Evolutionary conservation across 108 stramenopile species (phyloP), one percentile per base, ranked within the genome.

Genomic region (Ochromonas danica): DNA sequence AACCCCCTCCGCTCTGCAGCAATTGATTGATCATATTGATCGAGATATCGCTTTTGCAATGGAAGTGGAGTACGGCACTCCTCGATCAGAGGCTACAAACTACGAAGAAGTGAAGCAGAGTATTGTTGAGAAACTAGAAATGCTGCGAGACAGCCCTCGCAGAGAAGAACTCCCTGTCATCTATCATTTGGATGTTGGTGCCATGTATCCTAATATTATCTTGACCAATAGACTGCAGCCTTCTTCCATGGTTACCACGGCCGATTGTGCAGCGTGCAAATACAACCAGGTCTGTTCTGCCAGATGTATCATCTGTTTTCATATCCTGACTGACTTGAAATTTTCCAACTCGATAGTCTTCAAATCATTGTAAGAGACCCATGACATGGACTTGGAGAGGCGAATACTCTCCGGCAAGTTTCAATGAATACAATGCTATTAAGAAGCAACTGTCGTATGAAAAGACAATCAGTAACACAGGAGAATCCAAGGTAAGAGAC

Each of bases 191-290:
- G 98, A 98, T 83, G 98, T 99, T 1, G 96, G 94, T 41, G 98
- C 98, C 39, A 99, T 99, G 98, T 99, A 99, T 87, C 98, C 98
- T 65, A 99, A 99, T 88, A 99, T 99, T 80, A 99, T 99, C 82
- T 80, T 99, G 38, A 95, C 96, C 28, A 99, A 99, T 81, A 93
- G 98, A 6, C 86, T 99, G 61, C 98, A 99, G 88, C 96, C 96
- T 2, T 88, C 91, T 80, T 94, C 98, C 33, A 97, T 98, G 42
- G 97, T 97, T 25, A 87, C 95, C 81, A 93, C 95, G 81, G 90
- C 92, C 33, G 93, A 86, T 33, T 99, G 98, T 84, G 98, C 98
- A 0, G 87, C 94, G 1, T 99, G 98, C 81, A 95, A 96, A 74
- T 99, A 92, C 85, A 99, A 99, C 85, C 93, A 92, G 74, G 88